Evolutionary conservation across 192 early-diverging fungal species (phyloP).

Genomic region (Lobosporangium transversale): DNA sequence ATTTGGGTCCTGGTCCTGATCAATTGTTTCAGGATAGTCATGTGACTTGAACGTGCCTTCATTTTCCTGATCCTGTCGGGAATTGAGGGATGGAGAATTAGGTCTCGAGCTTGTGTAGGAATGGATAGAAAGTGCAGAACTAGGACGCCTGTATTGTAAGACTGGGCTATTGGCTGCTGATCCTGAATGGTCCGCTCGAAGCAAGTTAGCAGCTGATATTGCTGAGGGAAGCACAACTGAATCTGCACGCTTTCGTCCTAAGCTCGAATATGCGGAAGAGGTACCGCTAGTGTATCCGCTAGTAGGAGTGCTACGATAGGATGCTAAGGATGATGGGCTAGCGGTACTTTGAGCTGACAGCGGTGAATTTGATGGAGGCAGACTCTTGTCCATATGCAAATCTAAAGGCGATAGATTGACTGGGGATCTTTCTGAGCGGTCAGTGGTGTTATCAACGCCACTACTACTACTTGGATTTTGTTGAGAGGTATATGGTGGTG

Average conservation of each 20-base stretch:
- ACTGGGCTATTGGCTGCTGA: constrained; percentile 4
- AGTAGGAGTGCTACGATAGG: constrained; percentile 3
- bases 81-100: constrained; percentile 12
- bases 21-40: not conserved
- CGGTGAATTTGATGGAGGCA: constrained; percentile 11
- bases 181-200: not conserved
- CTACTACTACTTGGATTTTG: not conserved
- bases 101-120: constrained; percentile 40
- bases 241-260: constrained; percentile 25
- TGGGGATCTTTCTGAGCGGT: constrained; percentile 5
- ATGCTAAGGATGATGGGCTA: constrained; percentile 32
- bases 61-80: constrained; percentile 9
- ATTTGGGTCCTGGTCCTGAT: not conserved
- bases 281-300: constrained; percentile 50
- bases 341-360: constrained; percentile 30
- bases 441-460: not conserved
- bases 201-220: not conserved
- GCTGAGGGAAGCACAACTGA: constrained; percentile 1
- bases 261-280: constrained; percentile 35
- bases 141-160: constrained; percentile 23
- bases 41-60: not conserved
- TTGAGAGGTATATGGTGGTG: constrained; percentile 12
- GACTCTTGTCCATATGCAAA: constrained; percentile 1
- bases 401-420: constrained; percentile 18
- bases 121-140: constrained; percentile 43